A percentile compares a stretch with the other conserved stretches of the same genome.
These are phyloP conservation scores for Lipomyces lipofer DNA, from an alignment of 805 yeast genomes.

Conservation along the genomic window DNA sequence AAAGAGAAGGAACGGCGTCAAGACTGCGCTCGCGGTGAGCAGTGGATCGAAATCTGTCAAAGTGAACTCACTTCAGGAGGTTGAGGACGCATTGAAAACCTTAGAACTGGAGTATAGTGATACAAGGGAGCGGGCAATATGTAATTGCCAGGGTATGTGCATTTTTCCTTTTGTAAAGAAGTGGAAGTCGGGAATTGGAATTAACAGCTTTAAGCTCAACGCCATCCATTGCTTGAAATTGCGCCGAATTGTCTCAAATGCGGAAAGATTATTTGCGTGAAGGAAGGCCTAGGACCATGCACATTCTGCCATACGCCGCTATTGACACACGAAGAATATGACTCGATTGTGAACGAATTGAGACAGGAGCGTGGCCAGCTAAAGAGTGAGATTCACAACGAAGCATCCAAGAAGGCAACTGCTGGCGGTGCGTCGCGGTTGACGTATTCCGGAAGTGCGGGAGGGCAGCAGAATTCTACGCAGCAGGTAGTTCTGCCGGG, in stretches of 20 bases:
- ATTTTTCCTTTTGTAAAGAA: background rate
- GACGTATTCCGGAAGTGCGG: constrained; percentile 22
- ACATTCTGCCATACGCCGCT: constrained; percentile 74
- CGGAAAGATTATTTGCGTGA: constrained; percentile 87
- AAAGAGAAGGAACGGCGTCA: background rate
- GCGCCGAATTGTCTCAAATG: constrained; percentile 94
- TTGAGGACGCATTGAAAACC: constrained; percentile 28
- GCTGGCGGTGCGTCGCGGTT: constrained; percentile 7
- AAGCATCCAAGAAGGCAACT: background rate
- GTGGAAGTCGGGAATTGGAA: background rate
- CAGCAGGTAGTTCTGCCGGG: constrained; percentile 9
- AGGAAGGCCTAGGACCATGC: constrained; percentile 91
- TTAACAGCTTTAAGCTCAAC: too few relatives aligned
- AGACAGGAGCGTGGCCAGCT: constrained; percentile 53
- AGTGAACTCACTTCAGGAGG: constrained; percentile 23
- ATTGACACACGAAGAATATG: constrained; percentile 61
- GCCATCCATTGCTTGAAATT: constrained; percentile 83
- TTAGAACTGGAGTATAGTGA: constrained; percentile 17
- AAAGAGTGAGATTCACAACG: constrained; percentile 37
- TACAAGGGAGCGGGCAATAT: constrained; percentile 6
- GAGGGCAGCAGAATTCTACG: constrained; percentile 22
- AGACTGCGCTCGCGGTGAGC: constrained; percentile 6
- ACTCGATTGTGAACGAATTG: constrained; percentile 55
- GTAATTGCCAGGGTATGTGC: constrained; percentile 30
- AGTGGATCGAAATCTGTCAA: constrained; percentile 13